phyloP scores from a whole-genome alignment of 83 land plant species.

The Diphasiastrum complanatum region DNA sequence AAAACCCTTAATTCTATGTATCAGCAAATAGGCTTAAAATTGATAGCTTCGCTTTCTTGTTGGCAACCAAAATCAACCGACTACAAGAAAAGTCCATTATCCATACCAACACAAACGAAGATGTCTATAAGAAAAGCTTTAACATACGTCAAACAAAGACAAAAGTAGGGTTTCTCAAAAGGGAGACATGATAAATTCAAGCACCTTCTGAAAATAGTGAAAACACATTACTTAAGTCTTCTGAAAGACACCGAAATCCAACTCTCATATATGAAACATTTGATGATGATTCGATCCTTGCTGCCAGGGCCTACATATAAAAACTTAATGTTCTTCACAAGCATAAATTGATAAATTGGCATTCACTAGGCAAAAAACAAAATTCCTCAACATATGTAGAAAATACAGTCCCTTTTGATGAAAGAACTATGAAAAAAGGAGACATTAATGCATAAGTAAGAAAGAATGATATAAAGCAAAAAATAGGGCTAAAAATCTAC shows the following conservation, averaged over 20 bases:
- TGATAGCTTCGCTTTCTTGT: not conserved
- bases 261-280: slow-evolving; percentile 24
- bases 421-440: not conserved
- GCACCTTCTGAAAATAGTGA: slow-evolving; percentile 29
- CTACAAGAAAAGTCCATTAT: too few species aligned
- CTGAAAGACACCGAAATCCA: slow-evolving; percentile 28
- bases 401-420: not conserved
- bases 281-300: slow-evolving; percentile 31
- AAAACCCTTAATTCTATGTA: not conserved
- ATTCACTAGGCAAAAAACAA: not conserved
- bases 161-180: not conserved
- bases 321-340: too few species aligned
- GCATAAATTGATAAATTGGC: not conserved
- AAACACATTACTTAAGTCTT: slow-evolving; percentile 19
- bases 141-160: not conserved
- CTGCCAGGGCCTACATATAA: slow-evolving; percentile 31
- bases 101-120: too few species aligned
- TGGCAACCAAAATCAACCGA: too few species aligned
- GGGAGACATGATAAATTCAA: not conserved
- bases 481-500: too few species aligned
- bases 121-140: not conserved
- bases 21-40: not conserved
- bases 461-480: too few species aligned
- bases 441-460: not conserved
- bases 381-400: not conserved